Evolutionary conservation across 1,139 yeast species (phyloP).

Genomic region (Blastobotrys illinoisensis): DNA sequence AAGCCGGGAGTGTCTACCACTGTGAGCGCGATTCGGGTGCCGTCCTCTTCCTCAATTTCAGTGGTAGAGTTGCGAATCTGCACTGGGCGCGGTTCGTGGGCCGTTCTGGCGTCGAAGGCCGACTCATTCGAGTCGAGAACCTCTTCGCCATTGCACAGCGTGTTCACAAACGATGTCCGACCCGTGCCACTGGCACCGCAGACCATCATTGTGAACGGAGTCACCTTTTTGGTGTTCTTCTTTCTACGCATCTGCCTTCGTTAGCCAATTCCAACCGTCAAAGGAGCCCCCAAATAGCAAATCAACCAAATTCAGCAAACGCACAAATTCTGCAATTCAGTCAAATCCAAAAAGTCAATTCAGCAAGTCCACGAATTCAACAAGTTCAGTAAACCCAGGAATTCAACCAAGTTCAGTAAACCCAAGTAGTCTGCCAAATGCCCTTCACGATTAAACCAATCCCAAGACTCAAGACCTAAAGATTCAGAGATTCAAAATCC

Average conservation of each 20-base stretch:
- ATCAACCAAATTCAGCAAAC: no score
- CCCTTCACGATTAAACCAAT: no score
- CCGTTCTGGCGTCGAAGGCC: slow-evolving; percentile 39
- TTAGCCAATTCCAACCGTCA: not conserved
- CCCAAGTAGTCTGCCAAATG: no score
- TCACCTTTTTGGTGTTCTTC: slow-evolving; percentile 77
- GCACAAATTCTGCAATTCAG: no score
- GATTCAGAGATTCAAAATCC: no score
- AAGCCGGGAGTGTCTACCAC: slow-evolving; percentile 84
- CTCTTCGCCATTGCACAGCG: slow-evolving; percentile 81
- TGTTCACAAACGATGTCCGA: slow-evolving; percentile 71
- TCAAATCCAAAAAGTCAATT: no score
- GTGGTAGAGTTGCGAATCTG: slow-evolving; percentile 45
- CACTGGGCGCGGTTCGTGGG: slow-evolving; percentile 43
- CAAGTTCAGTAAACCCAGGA: no score
- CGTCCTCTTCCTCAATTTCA: slow-evolving; percentile 37
- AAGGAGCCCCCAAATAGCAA: no score
- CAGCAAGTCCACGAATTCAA: no score
- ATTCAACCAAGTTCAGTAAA: no score
- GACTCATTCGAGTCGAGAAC: slow-evolving; percentile 37
- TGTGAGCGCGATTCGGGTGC: slow-evolving; percentile 33
- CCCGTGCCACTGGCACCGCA: slow-evolving; percentile 74
- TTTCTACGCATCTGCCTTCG: slow-evolving; percentile 43
- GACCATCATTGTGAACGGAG: slow-evolving; percentile 72
- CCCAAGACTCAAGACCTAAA: no score